A percentile compares a stretch with the other conserved stretches of the same genome.
These are phyloP conservation scores for Verruconis gallopava DNA, from an alignment of 2,329 filamentous ascomycete species.

Conservation along the genomic window DNA sequence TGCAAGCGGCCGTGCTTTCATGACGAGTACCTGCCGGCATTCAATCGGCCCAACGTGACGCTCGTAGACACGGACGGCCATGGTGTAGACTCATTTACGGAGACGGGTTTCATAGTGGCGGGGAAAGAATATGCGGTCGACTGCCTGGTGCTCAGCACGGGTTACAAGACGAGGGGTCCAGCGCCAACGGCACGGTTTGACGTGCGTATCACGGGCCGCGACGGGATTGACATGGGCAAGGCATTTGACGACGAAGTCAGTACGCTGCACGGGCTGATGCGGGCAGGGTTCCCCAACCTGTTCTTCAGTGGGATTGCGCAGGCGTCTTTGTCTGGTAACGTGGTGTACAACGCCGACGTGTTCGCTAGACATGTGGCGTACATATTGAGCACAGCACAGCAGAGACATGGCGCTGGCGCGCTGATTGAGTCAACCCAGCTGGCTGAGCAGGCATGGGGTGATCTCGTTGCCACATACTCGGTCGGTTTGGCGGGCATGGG, in stretches of 20 bases:
- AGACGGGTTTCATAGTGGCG: constrained; percentile 30
- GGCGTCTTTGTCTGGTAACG: background rate
- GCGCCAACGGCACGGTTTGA: constrained; percentile 22
- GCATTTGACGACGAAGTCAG: constrained; percentile 34
- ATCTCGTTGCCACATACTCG: constrained; percentile 19
- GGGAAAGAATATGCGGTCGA: constrained; percentile 33
- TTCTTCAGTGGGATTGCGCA: background rate
- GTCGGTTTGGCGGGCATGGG: constrained; percentile 16
- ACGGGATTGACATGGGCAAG: constrained; percentile 31
- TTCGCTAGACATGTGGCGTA: constrained; percentile 30
- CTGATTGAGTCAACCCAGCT: constrained; percentile 31
- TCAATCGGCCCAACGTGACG: constrained; percentile 43
- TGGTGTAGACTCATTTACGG: constrained; percentile 33
- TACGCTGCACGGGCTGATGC: constrained; percentile 38
- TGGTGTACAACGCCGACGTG: constrained; percentile 1
- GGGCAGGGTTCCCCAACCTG: constrained; percentile 1
- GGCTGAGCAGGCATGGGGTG: constrained; percentile 16
- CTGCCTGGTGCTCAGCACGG: constrained; percentile 29
- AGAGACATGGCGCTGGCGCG: constrained; percentile 16
- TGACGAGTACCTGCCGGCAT: constrained; percentile 43
- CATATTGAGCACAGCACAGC: constrained; percentile 27
- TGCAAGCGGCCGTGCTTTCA: constrained; percentile 51
- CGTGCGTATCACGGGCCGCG: constrained; percentile 32
- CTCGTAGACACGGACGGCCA: constrained; percentile 45
- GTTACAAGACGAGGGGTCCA: constrained; percentile 19